phyloP scores from a whole-genome alignment of 352 stramenopile genomes.

The Globisporangium paddicum region DNA sequence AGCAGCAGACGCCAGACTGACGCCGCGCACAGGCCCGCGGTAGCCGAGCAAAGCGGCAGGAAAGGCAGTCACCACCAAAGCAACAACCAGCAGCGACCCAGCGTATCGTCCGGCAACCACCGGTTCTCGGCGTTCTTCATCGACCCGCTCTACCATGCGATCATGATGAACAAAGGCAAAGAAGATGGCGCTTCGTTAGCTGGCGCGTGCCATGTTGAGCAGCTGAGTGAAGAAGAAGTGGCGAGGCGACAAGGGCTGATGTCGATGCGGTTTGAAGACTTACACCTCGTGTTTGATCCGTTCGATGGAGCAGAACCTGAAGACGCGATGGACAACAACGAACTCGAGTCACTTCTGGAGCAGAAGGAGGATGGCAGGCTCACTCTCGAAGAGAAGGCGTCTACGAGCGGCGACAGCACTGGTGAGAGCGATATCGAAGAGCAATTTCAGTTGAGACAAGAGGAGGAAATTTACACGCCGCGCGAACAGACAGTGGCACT shows the following conservation, averaged over 20 bases:
- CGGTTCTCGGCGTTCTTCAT: constrained; percentile 18
- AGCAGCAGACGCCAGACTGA: not conserved
- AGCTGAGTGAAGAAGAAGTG: not conserved
- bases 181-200: constrained; percentile 6
- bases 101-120: constrained; percentile 6
- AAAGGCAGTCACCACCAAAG: constrained; percentile 6
- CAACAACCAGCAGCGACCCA: constrained; percentile 13
- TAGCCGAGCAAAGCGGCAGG: constrained; percentile 2
- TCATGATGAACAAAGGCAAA: constrained; percentile 14
- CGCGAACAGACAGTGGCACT: not conserved
- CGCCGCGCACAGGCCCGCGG: not conserved
- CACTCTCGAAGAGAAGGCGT: constrained; percentile 6
- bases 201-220: not conserved
- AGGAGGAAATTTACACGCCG: too few species aligned
- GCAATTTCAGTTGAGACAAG: not conserved
- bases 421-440: not conserved
- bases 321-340: constrained; percentile 19
- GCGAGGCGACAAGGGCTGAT: constrained; percentile 5
- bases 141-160: constrained; percentile 17
- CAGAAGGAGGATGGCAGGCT: constrained; percentile 5
- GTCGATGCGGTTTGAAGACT: constrained; percentile 10
- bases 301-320: constrained; percentile 8
- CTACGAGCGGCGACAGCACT: not conserved
- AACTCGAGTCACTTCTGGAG: constrained; percentile 16
- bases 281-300: constrained; percentile 16